phyloP scores from a whole-genome alignment of 1,284 basidiomycete species.

The Naganishia albida region DNA sequence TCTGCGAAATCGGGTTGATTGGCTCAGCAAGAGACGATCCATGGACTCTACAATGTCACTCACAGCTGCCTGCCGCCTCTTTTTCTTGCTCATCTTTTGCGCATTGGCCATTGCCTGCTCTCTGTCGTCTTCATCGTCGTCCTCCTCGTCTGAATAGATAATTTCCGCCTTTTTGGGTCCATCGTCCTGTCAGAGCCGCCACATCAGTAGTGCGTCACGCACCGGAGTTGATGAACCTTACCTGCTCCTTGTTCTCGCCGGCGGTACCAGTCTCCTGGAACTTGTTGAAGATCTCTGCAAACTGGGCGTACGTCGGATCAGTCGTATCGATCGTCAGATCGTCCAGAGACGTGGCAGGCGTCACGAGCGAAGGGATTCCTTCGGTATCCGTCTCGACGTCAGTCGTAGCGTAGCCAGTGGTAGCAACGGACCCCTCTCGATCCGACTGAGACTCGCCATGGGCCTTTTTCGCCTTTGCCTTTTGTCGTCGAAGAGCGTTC shows the following conservation, averaged over 20 bases:
- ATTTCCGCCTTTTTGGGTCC: slow-evolving; percentile 77
- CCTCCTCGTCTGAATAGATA: slow-evolving; percentile 74
- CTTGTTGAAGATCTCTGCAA: slow-evolving; percentile 47
- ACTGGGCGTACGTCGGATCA: slow-evolving; percentile 49
- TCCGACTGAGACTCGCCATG: slow-evolving; percentile 11
- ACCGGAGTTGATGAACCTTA: neutral
- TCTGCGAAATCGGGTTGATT: slow-evolving; percentile 36
- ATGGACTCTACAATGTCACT: slow-evolving; percentile 26
- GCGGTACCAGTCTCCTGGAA: slow-evolving; percentile 39
- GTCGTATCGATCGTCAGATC: slow-evolving; percentile 41
- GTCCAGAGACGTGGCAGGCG: slow-evolving; percentile 26
- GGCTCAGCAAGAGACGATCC: neutral
- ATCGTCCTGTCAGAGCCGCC: slow-evolving; percentile 47
- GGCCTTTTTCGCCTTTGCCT: slow-evolving; percentile 34
- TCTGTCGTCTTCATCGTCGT: slow-evolving; percentile 68
- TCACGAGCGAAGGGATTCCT: slow-evolving; percentile 34
- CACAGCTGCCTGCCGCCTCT: slow-evolving; percentile 48
- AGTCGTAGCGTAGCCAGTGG: slow-evolving; percentile 33
- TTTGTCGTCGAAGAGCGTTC: slow-evolving; percentile 34
- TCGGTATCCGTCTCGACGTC: slow-evolving; percentile 44
- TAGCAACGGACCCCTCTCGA: slow-evolving; percentile 14
- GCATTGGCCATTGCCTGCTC: slow-evolving; percentile 65
- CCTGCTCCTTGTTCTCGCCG: slow-evolving; percentile 19
- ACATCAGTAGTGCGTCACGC: neutral
- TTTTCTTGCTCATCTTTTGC: slow-evolving; percentile 51